Evolutionary conservation across 2,329 filamentous ascomycete species (phyloP).

Genomic region (Trichoderma pleuroti): DNA sequence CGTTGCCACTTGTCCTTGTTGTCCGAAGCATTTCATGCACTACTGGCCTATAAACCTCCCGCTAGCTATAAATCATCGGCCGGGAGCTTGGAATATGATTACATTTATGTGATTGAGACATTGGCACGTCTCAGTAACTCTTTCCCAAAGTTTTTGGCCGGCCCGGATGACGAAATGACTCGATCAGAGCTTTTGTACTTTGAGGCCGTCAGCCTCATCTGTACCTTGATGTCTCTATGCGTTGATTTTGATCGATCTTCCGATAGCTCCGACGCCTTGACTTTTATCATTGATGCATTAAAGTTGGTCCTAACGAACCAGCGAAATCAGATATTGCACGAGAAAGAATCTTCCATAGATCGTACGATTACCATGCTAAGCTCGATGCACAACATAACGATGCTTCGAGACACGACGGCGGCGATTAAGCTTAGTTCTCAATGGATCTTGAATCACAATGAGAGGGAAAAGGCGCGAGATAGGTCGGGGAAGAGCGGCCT

Average conservation of each 20-base stretch:
- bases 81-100: constrained; percentile 40
- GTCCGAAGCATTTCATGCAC: constrained; percentile 50
- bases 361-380: constrained; percentile 27
- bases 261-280: constrained; percentile 26
- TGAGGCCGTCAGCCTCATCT: constrained; percentile 41
- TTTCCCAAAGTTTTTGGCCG: constrained; percentile 38
- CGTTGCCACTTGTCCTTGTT: constrained; percentile 49
- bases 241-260: constrained; percentile 26
- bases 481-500: constrained; percentile 38
- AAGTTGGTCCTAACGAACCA: constrained; percentile 29
- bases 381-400: constrained; percentile 36
- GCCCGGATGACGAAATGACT: constrained; percentile 35
- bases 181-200: constrained; percentile 43
- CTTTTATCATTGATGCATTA: constrained; percentile 28
- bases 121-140: constrained; percentile 43
- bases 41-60: constrained; percentile 47
- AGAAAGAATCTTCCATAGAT: constrained; percentile 18
- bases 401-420: constrained; percentile 38
- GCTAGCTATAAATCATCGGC: constrained; percentile 48
- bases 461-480: constrained; percentile 40
- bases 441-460: constrained; percentile 37
- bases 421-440: constrained; percentile 32
- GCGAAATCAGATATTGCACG: constrained; percentile 20
- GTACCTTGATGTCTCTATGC: constrained; percentile 33
- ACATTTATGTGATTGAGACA: constrained; percentile 42